phyloP scores from a whole-genome alignment of 2,329 filamentous ascomycete species.

The Pleoardoris graminearum region DNA sequence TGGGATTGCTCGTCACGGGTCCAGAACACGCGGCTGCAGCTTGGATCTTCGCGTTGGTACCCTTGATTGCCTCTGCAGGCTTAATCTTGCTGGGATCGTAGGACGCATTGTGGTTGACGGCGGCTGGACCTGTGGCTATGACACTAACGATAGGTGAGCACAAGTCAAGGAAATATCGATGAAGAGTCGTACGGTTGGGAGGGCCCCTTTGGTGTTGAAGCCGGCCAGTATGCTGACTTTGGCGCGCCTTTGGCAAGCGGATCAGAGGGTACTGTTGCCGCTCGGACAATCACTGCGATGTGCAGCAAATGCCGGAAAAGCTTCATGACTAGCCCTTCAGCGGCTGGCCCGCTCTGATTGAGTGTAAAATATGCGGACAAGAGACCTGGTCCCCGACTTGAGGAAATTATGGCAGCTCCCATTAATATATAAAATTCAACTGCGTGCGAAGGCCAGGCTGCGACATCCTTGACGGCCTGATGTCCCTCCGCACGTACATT shows the following conservation, averaged over 20 bases:
- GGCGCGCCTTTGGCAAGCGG: slow-evolving; percentile 4
- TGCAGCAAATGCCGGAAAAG: not conserved
- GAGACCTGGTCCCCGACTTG: not conserved
- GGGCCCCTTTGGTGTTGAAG: not conserved
- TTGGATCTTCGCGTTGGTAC: not conserved
- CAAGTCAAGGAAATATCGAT: no score
- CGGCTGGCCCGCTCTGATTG: no score
- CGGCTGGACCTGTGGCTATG: not conserved
- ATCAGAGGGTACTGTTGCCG: not conserved
- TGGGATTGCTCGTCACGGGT: slow-evolving; percentile 2
- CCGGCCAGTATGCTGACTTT: slow-evolving; percentile 4
- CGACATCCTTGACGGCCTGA: not conserved
- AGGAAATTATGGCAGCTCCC: not conserved
- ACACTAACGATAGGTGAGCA: not conserved
- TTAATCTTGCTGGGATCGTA: slow-evolving; percentile 2
- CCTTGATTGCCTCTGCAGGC: not conserved
- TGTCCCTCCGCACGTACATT: not conserved
- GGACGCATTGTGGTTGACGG: not conserved
- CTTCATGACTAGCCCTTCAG: not conserved
- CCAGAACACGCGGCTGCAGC: slow-evolving; percentile 3
- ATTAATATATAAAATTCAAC: not conserved
- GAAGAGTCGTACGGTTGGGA: slow-evolving; percentile 1
- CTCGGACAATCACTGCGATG: not conserved
- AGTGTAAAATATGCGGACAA: not conserved
- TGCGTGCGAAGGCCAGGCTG: not conserved